Evolutionary conservation across 208 protist species (phyloP).

Genomic region (Acanthamoeba rhysodes): DNA sequence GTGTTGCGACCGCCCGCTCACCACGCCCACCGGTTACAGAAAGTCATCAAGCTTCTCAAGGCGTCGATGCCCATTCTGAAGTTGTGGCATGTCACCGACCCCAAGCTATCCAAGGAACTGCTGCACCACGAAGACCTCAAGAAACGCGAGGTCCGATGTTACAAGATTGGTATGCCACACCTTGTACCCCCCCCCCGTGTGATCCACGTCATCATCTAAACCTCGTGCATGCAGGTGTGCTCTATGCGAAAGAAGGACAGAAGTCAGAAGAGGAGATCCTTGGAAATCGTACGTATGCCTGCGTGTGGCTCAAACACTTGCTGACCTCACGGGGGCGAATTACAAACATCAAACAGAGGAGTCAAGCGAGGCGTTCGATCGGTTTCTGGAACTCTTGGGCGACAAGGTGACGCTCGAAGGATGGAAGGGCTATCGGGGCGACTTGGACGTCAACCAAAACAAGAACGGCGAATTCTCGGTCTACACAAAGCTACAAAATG

Average conservation of each 20-base stretch:
- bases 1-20: neutral
- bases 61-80: neutral
- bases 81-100: neutral
- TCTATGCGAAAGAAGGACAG: slow-evolving; percentile 24
- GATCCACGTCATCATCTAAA: neutral
- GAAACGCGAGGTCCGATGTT: slow-evolving; percentile 24
- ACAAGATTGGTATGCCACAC: slow-evolving; percentile 4
- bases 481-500: slow-evolving; percentile 20
- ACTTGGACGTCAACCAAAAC: slow-evolving; percentile 27
- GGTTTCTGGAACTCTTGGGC: slow-evolving; percentile 42
- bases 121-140: slow-evolving; percentile 8
- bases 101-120: neutral
- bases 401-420: neutral
- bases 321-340: neutral
- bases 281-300: neutral
- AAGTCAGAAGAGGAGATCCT: slow-evolving; percentile 46
- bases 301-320: neutral
- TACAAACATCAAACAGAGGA: neutral
- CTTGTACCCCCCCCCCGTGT: neutral
- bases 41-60: slow-evolving; percentile 44
- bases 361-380: neutral
- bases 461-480: slow-evolving; percentile 11
- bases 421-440: slow-evolving; percentile 36
- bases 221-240: neutral
- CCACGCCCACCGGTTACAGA: neutral